These are phyloP conservation scores for Collariella sp. DNA, from an alignment of 495 filamentous ascomycete species.

Conservation along the genomic window DNA sequence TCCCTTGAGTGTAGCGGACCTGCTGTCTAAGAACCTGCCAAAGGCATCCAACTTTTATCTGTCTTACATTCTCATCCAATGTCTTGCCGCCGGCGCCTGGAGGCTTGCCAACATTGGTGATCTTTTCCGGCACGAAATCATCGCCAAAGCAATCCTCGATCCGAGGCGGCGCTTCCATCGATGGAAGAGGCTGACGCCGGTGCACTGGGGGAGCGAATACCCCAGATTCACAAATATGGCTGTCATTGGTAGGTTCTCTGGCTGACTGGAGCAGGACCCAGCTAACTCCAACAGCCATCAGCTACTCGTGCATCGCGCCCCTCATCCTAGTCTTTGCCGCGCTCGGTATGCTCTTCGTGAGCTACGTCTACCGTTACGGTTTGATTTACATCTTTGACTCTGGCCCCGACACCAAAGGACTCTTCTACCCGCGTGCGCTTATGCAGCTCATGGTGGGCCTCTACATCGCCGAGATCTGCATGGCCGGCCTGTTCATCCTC, in stretches of 20 bases:
- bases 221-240: slow-evolving; percentile 68
- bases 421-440: slow-evolving; percentile 66
- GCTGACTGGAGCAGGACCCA: neutral
- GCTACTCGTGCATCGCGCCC: slow-evolving; percentile 83
- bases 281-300: slow-evolving; percentile 45
- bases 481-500: slow-evolving; percentile 77
- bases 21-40: slow-evolving; percentile 68
- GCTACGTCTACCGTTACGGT: slow-evolving; percentile 80
- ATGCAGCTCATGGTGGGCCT: slow-evolving; percentile 77
- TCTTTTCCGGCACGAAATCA: slow-evolving; percentile 48
- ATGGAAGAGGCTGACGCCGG: slow-evolving; percentile 53
- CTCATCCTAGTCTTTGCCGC: slow-evolving; percentile 78
- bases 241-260: slow-evolving; percentile 50
- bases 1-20: slow-evolving; percentile 46
- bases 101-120: slow-evolving; percentile 51
- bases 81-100: slow-evolving; percentile 59
- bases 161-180: slow-evolving; percentile 68
- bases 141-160: slow-evolving; percentile 57
- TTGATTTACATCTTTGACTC: slow-evolving; percentile 73
- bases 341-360: slow-evolving; percentile 68
- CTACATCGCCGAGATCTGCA: slow-evolving; percentile 67
- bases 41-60: slow-evolving; percentile 85
- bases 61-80: slow-evolving; percentile 80
- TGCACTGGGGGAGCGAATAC: slow-evolving; percentile 61
- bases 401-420: slow-evolving; percentile 74